Evolutionary conservation across 805 yeast species (phyloP).

Genomic region (Candida dendrica): DNA sequence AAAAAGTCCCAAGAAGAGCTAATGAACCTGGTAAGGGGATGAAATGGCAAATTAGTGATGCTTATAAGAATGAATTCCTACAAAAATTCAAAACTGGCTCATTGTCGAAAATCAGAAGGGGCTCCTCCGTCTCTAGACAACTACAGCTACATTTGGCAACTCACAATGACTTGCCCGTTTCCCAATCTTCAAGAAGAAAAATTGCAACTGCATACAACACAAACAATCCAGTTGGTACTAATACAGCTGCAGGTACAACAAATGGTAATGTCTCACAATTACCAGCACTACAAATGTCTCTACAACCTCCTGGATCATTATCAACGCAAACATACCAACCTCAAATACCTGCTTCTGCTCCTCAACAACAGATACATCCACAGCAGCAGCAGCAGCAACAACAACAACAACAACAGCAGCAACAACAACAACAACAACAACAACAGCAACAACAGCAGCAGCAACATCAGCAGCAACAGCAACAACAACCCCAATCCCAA

Average conservation of each 20-base stretch:
- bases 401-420: not conserved
- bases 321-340: not conserved
- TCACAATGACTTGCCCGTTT: conserved; percentile 32
- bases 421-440: not conserved
- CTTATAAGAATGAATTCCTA: conserved; percentile 77
- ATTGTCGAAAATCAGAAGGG: conserved; percentile 66
- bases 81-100: conserved; percentile 74
- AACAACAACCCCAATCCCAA: not conserved
- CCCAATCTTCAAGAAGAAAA: conserved; percentile 23
- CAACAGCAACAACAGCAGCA: too few relatives aligned
- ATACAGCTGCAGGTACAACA: not conserved
- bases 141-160: conserved; percentile 62
- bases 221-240: conserved; percentile 10
- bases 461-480: not conserved
- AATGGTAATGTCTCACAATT: conserved; percentile 23
- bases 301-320: not conserved
- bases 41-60: conserved; percentile 95
- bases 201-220: conserved; percentile 31
- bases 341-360: not conserved
- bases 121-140: conserved; percentile 75
- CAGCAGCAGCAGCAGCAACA: not conserved
- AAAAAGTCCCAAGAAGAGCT: conserved; percentile 90
- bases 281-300: not conserved
- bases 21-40: conserved; percentile 98
- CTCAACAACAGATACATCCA: not conserved